Conservation (phyloP, 257 asterid species). For the Nicotiana benthamiana region DNA sequence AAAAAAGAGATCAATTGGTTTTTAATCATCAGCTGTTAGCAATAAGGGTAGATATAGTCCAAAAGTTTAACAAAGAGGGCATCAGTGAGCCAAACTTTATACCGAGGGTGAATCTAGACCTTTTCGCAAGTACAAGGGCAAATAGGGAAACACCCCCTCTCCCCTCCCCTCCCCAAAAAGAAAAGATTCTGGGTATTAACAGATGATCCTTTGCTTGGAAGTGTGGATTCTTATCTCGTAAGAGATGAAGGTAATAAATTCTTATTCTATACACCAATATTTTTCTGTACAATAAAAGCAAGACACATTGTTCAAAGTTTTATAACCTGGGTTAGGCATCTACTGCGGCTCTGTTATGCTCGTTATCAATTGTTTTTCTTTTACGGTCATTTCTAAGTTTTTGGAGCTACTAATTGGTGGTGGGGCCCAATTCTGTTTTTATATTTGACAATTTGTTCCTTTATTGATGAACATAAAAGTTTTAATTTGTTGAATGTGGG, state of each 20-base stretch:
- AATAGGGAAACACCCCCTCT: no score
- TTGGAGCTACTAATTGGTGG: not conserved
- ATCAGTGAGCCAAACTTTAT: no score
- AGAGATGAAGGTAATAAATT: not conserved
- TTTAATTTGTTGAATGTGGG: not conserved
- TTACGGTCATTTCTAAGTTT: not conserved
- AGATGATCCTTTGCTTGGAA: not conserved
- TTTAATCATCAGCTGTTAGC: no score
- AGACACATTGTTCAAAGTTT: not conserved
- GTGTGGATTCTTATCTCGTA: not conserved
- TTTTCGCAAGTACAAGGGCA: no score
- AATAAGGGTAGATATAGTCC: no score
- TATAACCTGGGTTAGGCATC: not conserved
- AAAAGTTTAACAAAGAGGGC: no score
- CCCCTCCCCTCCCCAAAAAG: no score
- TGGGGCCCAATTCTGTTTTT: not conserved
- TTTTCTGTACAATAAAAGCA: not conserved
- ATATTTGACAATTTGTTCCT: not conserved
- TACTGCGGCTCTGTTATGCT: not conserved
- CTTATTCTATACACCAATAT: not conserved
- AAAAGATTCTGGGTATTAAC: not conserved
- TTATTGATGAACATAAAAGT: not conserved
- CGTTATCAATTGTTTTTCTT: not conserved
- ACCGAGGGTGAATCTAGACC: no score
- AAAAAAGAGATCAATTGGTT: no score